Evolutionary conservation across 2,329 filamentous ascomycete species (phyloP).

Genomic region (Fusarium liriodendri): DNA sequence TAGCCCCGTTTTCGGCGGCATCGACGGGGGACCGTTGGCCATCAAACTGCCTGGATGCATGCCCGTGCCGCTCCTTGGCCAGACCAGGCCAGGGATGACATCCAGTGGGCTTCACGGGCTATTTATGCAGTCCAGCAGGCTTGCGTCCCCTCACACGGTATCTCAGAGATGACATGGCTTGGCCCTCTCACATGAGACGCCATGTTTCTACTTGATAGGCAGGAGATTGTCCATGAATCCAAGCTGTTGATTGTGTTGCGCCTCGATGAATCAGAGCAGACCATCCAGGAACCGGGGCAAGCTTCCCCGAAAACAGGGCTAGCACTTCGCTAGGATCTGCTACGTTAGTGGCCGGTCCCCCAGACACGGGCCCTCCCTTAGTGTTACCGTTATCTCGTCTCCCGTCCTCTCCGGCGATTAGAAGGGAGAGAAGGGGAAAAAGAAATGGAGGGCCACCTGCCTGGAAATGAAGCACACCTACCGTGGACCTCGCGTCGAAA

Average conservation of each 20-base stretch:
- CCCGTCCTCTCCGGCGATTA: background rate
- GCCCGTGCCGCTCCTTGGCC: background rate
- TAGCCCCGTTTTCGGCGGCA: background rate
- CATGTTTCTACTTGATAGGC: slow-evolving; percentile 4
- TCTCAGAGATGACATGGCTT: background rate
- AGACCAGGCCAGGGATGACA: background rate
- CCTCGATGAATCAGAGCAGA: slow-evolving; percentile 16
- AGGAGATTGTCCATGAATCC: background rate
- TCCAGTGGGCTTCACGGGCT: slow-evolving; percentile 7
- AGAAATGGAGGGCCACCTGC: background rate
- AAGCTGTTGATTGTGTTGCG: background rate
- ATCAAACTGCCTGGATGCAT: slow-evolving; percentile 11
- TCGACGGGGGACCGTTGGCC: background rate
- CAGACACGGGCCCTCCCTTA: slow-evolving; percentile 22
- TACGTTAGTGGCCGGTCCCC: slow-evolving; percentile 27
- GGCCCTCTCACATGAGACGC: background rate
- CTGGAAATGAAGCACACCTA: background rate
- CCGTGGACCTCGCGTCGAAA: background rate
- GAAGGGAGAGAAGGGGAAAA: background rate
- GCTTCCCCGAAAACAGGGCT: slow-evolving; percentile 19
- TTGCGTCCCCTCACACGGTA: background rate
- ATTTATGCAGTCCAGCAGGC: slow-evolving; percentile 2
- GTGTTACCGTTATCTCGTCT: slow-evolving; percentile 11
- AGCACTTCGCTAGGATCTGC: slow-evolving; percentile 25
- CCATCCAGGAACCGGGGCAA: slow-evolving; percentile 17